Evolutionary conservation across 192 early-diverging fungal species (phyloP).

Genomic region (Coemansia sp.): DNA sequence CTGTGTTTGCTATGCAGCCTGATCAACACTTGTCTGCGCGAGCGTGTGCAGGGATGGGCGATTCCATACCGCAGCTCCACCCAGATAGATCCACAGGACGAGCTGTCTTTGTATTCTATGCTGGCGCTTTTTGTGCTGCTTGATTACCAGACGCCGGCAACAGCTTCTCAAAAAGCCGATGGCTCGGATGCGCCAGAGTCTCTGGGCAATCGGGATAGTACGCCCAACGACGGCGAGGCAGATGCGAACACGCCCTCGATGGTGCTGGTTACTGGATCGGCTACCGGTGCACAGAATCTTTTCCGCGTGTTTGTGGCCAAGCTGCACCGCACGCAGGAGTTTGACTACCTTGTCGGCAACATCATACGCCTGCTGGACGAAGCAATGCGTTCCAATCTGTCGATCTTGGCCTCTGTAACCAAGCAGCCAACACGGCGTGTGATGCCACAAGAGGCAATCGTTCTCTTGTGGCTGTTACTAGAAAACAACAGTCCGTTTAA

Average conservation of each 20-base stretch:
- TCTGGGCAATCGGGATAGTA: not conserved
- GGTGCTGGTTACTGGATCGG: constrained; percentile 33
- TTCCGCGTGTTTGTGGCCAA: constrained; percentile 78
- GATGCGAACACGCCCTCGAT: constrained; percentile 29
- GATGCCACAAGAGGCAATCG: constrained; percentile 64
- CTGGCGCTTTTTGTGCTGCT: constrained; percentile 60
- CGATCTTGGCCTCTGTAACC: constrained; percentile 39
- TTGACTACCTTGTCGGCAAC: constrained; percentile 72
- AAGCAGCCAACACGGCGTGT: constrained; percentile 26
- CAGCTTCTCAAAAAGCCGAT: not conserved
- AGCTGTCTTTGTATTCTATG: constrained; percentile 66
- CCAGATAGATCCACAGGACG: constrained; percentile 68
- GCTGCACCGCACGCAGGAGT: constrained; percentile 79
- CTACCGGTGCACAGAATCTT: constrained; percentile 57
- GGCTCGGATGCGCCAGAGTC: not conserved
- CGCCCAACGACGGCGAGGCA: not conserved
- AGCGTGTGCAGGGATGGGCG: constrained; percentile 83
- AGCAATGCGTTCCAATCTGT: constrained; percentile 57
- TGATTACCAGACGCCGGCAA: constrained; percentile 60
- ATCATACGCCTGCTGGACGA: constrained; percentile 80
- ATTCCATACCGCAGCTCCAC: constrained; percentile 85
- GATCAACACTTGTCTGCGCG: constrained; percentile 76
- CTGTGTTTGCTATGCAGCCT: constrained; percentile 81
- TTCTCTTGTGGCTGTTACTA: constrained; percentile 82
- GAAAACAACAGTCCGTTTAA: constrained; percentile 64